These are phyloP conservation scores for Candida sanyiensis DNA, from an alignment of 805 yeast species.

Conservation along the genomic window DNA sequence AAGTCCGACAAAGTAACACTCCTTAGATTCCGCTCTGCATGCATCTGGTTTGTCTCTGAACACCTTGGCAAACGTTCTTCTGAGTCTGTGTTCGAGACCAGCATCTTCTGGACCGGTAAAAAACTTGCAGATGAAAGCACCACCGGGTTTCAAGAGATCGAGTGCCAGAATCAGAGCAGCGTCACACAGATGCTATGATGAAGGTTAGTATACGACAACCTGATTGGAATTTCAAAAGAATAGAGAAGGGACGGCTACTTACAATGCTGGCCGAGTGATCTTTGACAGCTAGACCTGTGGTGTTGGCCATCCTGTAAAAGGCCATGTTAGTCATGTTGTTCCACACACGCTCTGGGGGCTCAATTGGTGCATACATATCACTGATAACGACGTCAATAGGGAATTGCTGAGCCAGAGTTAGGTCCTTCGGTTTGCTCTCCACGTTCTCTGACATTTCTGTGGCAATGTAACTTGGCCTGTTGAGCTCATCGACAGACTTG, in stretches of 20 bases:
- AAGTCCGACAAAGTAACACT: conserved; percentile 73
- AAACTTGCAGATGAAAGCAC: conserved; percentile 75
- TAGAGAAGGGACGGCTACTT: conserved; percentile 27
- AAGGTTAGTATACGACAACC: conserved; percentile 12
- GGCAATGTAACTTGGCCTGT: conserved; percentile 26
- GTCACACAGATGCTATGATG: conserved; percentile 66
- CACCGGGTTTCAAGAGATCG: conserved; percentile 63
- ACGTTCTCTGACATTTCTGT: conserved; percentile 22
- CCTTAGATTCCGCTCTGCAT: conserved; percentile 73
- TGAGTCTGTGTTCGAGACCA: conserved; percentile 53
- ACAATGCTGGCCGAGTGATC: conserved; percentile 82
- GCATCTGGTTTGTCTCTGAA: conserved; percentile 74
- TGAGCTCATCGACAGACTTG: conserved; percentile 17
- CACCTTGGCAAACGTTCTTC: conserved; percentile 56
- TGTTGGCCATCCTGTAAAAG: conserved; percentile 87
- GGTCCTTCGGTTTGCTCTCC: conserved; percentile 10
- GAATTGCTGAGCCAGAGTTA: conserved; percentile 10
- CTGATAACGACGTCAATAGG: conserved; percentile 67
- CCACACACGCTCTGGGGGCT: conserved; percentile 46
- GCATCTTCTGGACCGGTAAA: conserved; percentile 78
- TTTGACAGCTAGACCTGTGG: conserved; percentile 72
- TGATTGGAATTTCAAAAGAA: too few relatives aligned
- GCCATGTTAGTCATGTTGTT: conserved; percentile 70
- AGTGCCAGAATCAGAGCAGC: conserved; percentile 79
- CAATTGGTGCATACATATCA: conserved; percentile 75